Percentiles rank a stretch among this genome's conserved stretches.
phyloP scores from a whole-genome alignment of 441 rosid genomes.

The Erodium trifolium region DNA sequence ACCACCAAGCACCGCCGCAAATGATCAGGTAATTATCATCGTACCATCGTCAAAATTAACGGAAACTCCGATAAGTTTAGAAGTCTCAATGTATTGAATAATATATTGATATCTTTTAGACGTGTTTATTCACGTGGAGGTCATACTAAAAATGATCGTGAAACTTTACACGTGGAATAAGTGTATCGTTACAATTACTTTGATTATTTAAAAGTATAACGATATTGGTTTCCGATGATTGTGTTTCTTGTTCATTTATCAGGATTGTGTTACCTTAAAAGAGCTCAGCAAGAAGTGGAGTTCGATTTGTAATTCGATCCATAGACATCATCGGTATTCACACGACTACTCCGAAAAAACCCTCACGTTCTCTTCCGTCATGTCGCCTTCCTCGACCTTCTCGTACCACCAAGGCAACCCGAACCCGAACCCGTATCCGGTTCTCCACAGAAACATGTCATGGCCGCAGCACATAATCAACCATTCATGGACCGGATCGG shows the following conservation, averaged over 20 bases:
- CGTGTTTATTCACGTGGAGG: no score
- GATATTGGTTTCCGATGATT: no score
- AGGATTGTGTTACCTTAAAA: conserved; percentile 44
- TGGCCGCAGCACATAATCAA: background rate
- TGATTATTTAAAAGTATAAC: no score
- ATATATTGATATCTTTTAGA: no score
- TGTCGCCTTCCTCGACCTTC: conserved; percentile 42
- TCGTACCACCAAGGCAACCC: conserved; percentile 22
- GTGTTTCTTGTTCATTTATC: background rate
- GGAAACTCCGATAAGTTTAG: no score
- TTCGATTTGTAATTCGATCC: conserved; percentile 47
- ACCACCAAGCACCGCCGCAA: conserved; percentile 13
- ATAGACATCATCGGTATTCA: conserved; percentile 21
- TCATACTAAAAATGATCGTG: no score
- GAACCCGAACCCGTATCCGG: conserved; percentile 23
- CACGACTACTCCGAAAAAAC: conserved; percentile 36
- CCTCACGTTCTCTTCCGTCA: conserved; percentile 46
- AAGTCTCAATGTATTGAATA: no score
- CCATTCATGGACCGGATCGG: no score
- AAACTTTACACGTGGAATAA: no score
- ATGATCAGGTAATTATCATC: conserved; percentile 36
- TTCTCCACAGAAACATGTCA: conserved; percentile 27
- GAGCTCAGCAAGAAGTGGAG: conserved; percentile 61
- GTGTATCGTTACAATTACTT: no score
- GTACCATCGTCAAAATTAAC: no score